Evolutionary conservation across 2,329 filamentous ascomycete species (phyloP), one percentile per base, ranked within the genome.

Genomic region (Fusarium bulbicola): DNA sequence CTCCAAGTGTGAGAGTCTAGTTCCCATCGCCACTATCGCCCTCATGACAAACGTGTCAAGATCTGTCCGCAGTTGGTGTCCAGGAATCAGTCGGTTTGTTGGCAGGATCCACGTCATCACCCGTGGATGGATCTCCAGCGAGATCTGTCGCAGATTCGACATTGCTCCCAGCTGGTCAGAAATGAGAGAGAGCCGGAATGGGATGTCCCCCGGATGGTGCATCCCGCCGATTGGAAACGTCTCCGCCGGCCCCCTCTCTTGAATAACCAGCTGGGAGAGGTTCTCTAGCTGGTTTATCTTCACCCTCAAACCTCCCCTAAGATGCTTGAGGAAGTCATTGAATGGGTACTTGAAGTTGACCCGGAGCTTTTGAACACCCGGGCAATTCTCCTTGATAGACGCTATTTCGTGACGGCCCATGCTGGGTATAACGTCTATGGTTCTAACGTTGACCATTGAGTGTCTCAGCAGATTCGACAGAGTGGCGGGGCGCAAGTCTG

Each of bases 111-210:
- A 52, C 13, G 16, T 20, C 47, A 34, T 52, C 0, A 24, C 6
- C 0, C n/a, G 2, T 0, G 30, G 30, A 3, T 34, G 21, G 0
- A 52, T 34, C 0, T 24, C 16, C 0, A 52, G 0, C 0, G 12
- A 14, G 4, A 52, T 3, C 8, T 14, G 8, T 0, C 16, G 5
- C 0, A 52, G 47, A 2, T 0, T 13, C 0, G 47, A 0, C 6
- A 34, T 7, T 3, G 3, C 30, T 14, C 6, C 9, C 16, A 52
- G 13, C 12, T 34, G n/a, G 12, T 21, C 26, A 0, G 45, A 6
- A 1, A 47, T 28, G 0, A 47, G 9, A 4, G 20, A 5, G 9
- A 47, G 20, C 18, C 45, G n/a, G 47, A 7, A 3, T 13, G 16
- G 18, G 13, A 52, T 26, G 3, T 34, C n/a, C 5, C 18, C 12